These are phyloP conservation scores for Kregervanrija delftensis DNA, from an alignment of 805 yeast genomes.

Conservation along the genomic window DNA sequence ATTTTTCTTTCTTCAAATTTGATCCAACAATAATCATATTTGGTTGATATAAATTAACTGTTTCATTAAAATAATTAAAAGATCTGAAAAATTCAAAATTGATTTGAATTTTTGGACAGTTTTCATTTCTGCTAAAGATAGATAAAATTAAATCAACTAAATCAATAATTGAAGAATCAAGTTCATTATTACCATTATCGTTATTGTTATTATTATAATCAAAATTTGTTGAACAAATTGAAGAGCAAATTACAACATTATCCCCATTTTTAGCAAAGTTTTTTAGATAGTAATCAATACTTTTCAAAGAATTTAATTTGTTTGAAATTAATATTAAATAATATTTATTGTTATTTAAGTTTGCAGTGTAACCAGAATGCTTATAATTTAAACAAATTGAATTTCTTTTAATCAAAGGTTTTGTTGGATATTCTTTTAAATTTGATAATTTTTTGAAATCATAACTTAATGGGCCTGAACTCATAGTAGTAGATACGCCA, in stretches of 20 bases:
- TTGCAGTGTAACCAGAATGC: conserved; percentile 30
- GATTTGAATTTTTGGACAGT: conserved; percentile 36
- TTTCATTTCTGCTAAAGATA: conserved; percentile 22
- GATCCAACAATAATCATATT: conserved; percentile 40
- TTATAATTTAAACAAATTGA: conserved; percentile 36
- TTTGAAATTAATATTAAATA: conserved; percentile 54
- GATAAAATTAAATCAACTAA: conserved; percentile 36
- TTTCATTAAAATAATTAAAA: conserved; percentile 46
- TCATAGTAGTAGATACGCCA: conserved; percentile 10
- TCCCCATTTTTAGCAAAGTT: conserved; percentile 55
- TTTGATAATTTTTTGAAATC: conserved; percentile 7
- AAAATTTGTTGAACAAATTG: conserved; percentile 14
- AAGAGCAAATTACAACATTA: conserved; percentile 43
- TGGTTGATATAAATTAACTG: conserved; percentile 54
- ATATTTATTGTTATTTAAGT: conserved; percentile 16
- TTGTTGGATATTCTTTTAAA: conserved; percentile 28
- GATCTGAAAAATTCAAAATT: conserved; percentile 50
- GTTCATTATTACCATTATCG: conserved; percentile 14
- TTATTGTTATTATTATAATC: conserved; percentile 3
- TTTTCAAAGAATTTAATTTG: conserved; percentile 65
- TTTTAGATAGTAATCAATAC: conserved; percentile 57
- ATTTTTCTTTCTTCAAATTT: conserved; percentile 17
- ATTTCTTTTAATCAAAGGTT: conserved; percentile 25
- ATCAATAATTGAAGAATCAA: conserved; percentile 19
- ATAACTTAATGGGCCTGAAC: not conserved